A percentile compares a stretch with the other conserved stretches of the same genome.
Evolutionary conservation across 257 asterid species (phyloP).

Genomic region (Parsonsia alboflavescens): DNA sequence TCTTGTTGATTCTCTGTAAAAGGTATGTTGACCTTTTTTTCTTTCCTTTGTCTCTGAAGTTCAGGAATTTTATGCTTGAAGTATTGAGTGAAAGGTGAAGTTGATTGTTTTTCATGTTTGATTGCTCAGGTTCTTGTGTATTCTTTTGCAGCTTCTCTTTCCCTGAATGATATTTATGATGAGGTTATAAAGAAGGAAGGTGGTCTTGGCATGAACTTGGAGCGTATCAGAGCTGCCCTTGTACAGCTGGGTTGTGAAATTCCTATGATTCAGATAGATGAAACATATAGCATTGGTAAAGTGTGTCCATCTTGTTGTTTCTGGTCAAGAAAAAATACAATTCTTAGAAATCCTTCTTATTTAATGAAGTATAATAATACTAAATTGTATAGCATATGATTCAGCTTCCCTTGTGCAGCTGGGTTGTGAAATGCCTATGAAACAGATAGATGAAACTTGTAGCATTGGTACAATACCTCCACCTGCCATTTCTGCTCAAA

Average conservation of each 20-base stretch:
- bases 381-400: background rate
- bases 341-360: background rate
- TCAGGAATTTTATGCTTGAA: background rate
- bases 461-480: conserved; percentile 49
- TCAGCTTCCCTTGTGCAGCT: conserved; percentile 55
- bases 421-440: conserved; percentile 47
- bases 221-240: conserved; percentile 54
- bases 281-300: conserved; percentile 63
- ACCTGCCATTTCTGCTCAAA: conserved; percentile 4
- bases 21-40: background rate
- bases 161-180: conserved; percentile 57
- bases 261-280: conserved; percentile 39
- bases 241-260: conserved; percentile 61
- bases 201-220: conserved; percentile 62
- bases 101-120: background rate
- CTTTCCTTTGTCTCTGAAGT: background rate
- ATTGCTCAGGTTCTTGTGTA: conserved; percentile 1
- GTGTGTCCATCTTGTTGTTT: background rate
- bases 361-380: background rate
- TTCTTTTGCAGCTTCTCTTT: conserved; percentile 48
- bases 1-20: background rate
- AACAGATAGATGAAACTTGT: conserved; percentile 47
- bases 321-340: background rate
- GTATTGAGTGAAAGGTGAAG: background rate
- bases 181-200: conserved; percentile 71